Conservation (phyloP, 768 basidiomycete genomes). For the Russula sp. region DNA sequence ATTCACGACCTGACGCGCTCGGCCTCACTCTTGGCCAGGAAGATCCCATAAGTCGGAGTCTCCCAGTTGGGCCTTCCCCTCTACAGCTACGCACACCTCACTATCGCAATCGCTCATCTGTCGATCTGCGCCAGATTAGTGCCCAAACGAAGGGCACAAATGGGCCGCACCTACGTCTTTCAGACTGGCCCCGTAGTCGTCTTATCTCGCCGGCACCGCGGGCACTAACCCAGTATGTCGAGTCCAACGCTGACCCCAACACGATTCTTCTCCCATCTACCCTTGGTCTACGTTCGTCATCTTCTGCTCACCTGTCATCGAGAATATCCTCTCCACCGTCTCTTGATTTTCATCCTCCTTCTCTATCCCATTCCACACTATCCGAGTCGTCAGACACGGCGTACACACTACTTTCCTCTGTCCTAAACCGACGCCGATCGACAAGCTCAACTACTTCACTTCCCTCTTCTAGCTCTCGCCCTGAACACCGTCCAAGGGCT, state of each 20-base stretch:
- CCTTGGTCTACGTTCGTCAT: conserved; percentile 45
- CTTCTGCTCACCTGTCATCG: conserved; percentile 21
- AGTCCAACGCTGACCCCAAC: conserved; percentile 45
- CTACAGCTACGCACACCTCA: conserved; percentile 6
- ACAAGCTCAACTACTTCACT: conserved; percentile 14
- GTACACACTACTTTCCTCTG: conserved; percentile 53
- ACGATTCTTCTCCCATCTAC: conserved; percentile 61
- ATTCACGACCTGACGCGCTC: conserved; percentile 4
- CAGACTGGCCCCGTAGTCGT: conserved; percentile 42
- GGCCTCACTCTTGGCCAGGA: conserved; percentile 6
- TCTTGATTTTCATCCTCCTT: neutral
- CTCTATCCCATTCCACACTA: neutral
- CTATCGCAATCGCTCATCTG: conserved; percentile 8
- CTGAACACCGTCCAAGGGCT: neutral
- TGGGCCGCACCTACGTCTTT: conserved; percentile 43
- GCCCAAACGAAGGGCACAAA: neutral
- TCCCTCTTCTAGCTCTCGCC: neutral
- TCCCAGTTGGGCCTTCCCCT: conserved; percentile 23
- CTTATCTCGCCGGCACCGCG: conserved; percentile 65
- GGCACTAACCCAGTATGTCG: conserved; percentile 68
- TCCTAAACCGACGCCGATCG: conserved; percentile 30
- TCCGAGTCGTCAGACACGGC: conserved; percentile 41
- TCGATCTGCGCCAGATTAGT: conserved; percentile 6
- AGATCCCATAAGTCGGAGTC: conserved; percentile 27
- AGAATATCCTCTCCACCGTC: conserved; percentile 16